Evolutionary conservation across 2,329 filamentous ascomycete species (phyloP), one percentile per base, ranked within the genome.

Genomic region (Colletotrichum camelliae): DNA sequence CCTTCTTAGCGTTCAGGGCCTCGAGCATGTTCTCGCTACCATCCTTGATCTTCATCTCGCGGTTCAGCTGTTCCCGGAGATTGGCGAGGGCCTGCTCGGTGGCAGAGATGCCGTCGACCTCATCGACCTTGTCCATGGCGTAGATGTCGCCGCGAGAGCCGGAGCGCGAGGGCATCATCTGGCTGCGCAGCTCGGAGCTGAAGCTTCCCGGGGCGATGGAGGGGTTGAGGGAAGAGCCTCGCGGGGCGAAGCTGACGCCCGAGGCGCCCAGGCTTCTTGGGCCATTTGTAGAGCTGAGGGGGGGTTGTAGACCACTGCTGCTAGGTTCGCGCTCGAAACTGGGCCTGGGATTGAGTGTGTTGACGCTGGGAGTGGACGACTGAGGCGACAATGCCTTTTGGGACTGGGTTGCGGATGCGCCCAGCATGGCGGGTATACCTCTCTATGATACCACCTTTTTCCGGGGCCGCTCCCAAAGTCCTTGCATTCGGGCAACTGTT

Each of bases 21-120:
- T 99, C 97, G 52, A 99, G 89, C 91, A 99, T 93, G 83, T 99
- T 99, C 88, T 99, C 97, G 74, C 96, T 98, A 24, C 97, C 97
- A 81, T 96, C 94, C 85, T 98, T 98, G 83, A 99, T 98, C 88
- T 98, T 98, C 87, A 96, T 93, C 86, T 99, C 97, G 81, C 97
- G 96, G 79, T 96, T 96, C 78, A 99, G 93, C 81, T 94, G 92
- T 80, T 98, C 96, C 81, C 94, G 93, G 77, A 98, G 90, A 67
- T 91, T 89, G 27, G 93, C 91, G 80, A 98, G 92, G 55, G 92
- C 91, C 84, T 95, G 93, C 83, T 98, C 95, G 16, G 92, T 89
- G 12, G 89, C 89, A 18, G 83, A 77, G 79, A 87, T 79, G 81
- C 84, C 85, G 75, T 92, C 91, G 69, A 93, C 91, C 79, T 95